A percentile compares a stretch with the other conserved stretches of the same genome.
Evolutionary conservation across 192 early-diverging fungal genomes (phyloP).

Genomic region (Coemansia sp.): DNA sequence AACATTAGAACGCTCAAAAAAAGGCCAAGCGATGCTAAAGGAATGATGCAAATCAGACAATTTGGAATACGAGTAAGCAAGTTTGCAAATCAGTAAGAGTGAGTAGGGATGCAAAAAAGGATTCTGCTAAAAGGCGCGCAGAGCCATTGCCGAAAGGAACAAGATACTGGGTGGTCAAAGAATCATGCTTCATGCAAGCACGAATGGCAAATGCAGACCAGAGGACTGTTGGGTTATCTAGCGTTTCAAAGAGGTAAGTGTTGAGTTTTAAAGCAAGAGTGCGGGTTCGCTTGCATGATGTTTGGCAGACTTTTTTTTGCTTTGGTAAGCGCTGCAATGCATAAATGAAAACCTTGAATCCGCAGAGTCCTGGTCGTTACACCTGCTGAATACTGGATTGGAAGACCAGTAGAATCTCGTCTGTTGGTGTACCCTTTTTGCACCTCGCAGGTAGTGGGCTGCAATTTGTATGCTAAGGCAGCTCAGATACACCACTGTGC

Average conservation of each 20-base stretch:
- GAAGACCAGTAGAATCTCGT: neutral
- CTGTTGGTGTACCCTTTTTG: neutral
- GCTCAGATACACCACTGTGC: neutral
- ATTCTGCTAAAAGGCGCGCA: neutral
- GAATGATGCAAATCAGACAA: neutral
- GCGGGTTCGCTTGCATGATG: neutral
- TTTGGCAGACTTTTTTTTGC: neutral
- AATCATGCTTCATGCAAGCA: neutral
- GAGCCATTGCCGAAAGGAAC: neutral
- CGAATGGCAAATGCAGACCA: neutral
- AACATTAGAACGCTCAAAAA: neutral
- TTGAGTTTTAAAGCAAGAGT: neutral
- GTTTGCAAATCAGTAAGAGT: neutral
- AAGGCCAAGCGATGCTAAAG: neutral
- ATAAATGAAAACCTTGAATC: neutral
- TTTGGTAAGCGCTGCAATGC: neutral
- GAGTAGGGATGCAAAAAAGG: neutral
- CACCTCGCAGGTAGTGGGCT: neutral
- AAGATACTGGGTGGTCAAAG: neutral
- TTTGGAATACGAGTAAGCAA: neutral
- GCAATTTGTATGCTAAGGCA: neutral
- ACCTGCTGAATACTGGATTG: neutral
- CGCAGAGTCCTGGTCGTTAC: neutral
- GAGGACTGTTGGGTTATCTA: neutral
- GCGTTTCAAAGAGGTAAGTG: neutral